Conservation (phyloP, 345 rosid species). For the Cardiospermum halicacabum region DNA sequence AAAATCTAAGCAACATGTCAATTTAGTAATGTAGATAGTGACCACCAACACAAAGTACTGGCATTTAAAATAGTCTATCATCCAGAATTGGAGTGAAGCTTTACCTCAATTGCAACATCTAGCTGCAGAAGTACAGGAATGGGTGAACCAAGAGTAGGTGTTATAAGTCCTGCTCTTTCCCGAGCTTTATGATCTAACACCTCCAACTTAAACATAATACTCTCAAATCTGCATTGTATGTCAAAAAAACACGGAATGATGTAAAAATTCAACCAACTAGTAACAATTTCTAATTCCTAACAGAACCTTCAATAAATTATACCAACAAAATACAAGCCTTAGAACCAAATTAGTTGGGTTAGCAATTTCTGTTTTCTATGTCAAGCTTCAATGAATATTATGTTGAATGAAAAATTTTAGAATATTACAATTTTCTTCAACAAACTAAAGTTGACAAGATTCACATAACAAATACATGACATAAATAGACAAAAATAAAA, state of each 20-base stretch:
- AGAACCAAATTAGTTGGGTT: no score
- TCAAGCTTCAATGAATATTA: background rate
- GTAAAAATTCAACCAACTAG: background rate
- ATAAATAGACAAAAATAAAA: background rate
- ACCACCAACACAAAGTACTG: background rate
- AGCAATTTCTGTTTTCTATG: background rate
- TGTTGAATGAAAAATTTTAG: background rate
- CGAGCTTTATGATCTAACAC: slow-evolving; percentile 96
- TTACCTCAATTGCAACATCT: slow-evolving; percentile 88
- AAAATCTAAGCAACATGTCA: background rate
- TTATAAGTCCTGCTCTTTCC: slow-evolving; percentile 91
- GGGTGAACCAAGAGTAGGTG: slow-evolving; percentile 76
- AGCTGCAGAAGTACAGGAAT: slow-evolving; percentile 79
- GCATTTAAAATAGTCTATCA: slow-evolving; percentile 9
- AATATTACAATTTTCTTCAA: background rate
- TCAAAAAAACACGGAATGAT: background rate
- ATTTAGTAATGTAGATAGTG: background rate
- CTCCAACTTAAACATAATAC: slow-evolving; percentile 79
- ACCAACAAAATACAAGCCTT: no score
- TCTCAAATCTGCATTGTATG: slow-evolving; percentile 57
- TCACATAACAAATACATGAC: background rate
- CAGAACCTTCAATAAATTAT: no score
- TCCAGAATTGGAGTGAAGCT: slow-evolving; percentile 17
- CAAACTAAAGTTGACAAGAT: slow-evolving; percentile 1
- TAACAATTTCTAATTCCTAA: no score